These are phyloP conservation scores for Phalaenopsis aphrodite DNA, from an alignment of 106 monocot genomes.

Conservation along the genomic window DNA sequence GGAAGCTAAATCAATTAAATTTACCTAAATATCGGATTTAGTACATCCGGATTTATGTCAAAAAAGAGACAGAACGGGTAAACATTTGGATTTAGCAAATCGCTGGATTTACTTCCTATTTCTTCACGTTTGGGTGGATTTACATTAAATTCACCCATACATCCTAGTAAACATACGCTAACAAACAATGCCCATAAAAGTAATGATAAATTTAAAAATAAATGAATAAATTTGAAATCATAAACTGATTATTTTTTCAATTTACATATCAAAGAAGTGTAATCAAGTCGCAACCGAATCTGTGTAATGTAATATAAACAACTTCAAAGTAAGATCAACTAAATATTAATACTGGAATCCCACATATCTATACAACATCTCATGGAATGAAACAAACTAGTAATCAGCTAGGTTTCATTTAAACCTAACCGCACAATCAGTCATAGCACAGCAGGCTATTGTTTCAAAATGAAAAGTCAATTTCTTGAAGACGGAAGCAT, in stretches of 20 bases:
- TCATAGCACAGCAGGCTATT: neutral
- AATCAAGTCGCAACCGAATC: neutral
- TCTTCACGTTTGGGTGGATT: no score
- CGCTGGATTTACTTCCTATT: no score
- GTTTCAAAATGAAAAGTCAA: neutral
- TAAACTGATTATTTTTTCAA: neutral
- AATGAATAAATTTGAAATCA: neutral
- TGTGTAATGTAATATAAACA: neutral
- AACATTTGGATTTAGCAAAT: no score
- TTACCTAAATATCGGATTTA: no score
- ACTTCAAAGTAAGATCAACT: neutral
- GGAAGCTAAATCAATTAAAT: no score
- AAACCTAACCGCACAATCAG: neutral
- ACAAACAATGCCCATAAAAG: neutral
- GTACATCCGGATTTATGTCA: no score
- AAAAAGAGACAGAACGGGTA: no score
- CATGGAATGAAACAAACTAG: neutral
- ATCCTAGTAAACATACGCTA: no score
- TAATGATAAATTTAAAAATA: neutral
- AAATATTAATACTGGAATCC: neutral
- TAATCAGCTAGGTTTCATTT: neutral
- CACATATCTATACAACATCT: neutral
- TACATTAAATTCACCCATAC: no score
- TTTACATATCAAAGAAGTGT: neutral
- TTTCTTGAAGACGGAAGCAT: neutral